Evolutionary conservation across 2,329 filamentous ascomycete species (phyloP).

Genomic region (Penicillium occitanis): DNA sequence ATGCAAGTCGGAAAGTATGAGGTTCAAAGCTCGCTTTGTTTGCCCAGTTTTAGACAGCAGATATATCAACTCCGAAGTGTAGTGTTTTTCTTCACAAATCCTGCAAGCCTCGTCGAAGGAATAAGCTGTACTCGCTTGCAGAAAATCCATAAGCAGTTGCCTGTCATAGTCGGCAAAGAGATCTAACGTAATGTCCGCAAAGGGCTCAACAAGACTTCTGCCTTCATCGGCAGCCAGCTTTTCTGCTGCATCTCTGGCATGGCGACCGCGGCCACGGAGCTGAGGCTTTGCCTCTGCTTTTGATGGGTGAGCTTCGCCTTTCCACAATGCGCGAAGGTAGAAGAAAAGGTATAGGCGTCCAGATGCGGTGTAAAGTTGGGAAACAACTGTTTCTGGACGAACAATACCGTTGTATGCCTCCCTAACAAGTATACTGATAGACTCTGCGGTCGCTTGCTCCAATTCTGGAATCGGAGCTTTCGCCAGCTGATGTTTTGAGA

Average conservation of each 20-base stretch:
- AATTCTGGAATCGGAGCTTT: conserved; percentile 69
- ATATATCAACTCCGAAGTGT: conserved; percentile 90
- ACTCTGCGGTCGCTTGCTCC: conserved; percentile 76
- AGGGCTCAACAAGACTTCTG: conserved; percentile 73
- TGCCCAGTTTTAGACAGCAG: conserved; percentile 93
- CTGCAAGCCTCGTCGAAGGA: conserved; percentile 70
- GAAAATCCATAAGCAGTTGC: conserved; percentile 77
- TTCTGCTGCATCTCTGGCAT: conserved; percentile 43
- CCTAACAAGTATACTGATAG: conserved; percentile 81
- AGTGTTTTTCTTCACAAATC: conserved; percentile 77
- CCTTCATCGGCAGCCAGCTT: conserved; percentile 57
- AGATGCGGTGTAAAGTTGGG: conserved; percentile 68
- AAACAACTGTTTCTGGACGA: conserved; percentile 71
- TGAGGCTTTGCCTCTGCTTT: conserved; percentile 34
- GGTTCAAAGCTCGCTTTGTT: conserved; percentile 82
- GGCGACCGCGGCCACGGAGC: conserved; percentile 35
- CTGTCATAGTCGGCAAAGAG: conserved; percentile 85
- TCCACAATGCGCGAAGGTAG: conserved; percentile 85
- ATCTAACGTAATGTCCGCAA: conserved; percentile 81
- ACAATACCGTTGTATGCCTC: conserved; percentile 89
- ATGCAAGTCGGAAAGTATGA: conserved; percentile 90
- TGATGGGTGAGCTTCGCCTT: conserved; percentile 61
- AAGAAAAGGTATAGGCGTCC: conserved; percentile 81
- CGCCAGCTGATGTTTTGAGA: conserved; percentile 67
- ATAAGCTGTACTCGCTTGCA: conserved; percentile 82